Base-by-base conservation (phyloP, 108 stramenopile genomes). In the Cyclotella sp. region DNA sequence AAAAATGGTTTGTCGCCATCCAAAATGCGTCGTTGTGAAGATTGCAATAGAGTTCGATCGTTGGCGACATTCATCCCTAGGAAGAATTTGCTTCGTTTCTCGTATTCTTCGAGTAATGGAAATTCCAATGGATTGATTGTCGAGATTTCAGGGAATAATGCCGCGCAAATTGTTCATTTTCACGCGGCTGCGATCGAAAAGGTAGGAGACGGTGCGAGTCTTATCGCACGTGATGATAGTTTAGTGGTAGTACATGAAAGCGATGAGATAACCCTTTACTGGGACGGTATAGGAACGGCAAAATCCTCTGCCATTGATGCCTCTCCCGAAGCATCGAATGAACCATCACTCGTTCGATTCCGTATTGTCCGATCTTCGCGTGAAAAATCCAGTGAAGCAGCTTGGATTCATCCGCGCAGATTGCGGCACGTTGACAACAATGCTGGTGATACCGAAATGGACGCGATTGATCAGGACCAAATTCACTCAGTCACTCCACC, bases 101-200 rank as follows among this genome's bases (percentile, higher is more conserved):
- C 63, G 13, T 24, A 24, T 30, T 1, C 43, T 27, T 16, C 43
- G 3, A 22, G 3, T 45, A 64, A 45, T 9, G 15, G 24, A 1
- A 22, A 21, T 45, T 21, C 12, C n/a, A 45, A 45, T 9, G 15
- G 22, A 3, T 41, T 62, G 63, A 13, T 24, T 27, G n/a, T 64
- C 9, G 45, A 64, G 6, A 45, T 64, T 45, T 64, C 63, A 0
- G 63, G 63, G 9, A 64, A 64, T 46, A 64, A 64, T 64, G 28
- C 63, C 34, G 45, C 45, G 44, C 63, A 64, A 46, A 5, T 64
- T 64, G 63, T 64, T 21, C 63, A 45, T 46, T 45, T 64, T 19
- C 49, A 51, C 8, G 3, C 18, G 5, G 49, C 49, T 51, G n/a
- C 3, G 3, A 19, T 3, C 8, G 49, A 51, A 51, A 51, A 18